Conservation (phyloP, 1,139 yeast genomes). For the Barnettozyma hawaiiensis region DNA sequence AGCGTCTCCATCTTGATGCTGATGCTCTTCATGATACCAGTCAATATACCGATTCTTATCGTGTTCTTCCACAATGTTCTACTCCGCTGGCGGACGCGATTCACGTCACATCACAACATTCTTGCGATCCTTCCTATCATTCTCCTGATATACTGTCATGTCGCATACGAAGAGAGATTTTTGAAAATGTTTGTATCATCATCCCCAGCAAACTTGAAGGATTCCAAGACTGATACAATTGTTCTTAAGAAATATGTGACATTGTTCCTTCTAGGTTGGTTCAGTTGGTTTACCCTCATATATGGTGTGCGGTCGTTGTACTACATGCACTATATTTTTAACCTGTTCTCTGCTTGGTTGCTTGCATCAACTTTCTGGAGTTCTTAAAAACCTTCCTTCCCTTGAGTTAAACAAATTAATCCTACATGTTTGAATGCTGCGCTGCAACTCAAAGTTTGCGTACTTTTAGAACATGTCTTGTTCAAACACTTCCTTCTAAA, state of each 20-base stretch:
- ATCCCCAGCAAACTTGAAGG: not conserved
- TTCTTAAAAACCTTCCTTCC: slow-evolving; percentile 1
- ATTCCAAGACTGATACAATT: not conserved
- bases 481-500: too few species aligned
- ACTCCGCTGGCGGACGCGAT: slow-evolving; percentile 68
- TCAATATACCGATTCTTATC: slow-evolving; percentile 60
- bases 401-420: too few species aligned
- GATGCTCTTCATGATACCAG: slow-evolving; percentile 64
- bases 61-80: slow-evolving; percentile 68
- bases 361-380: slow-evolving; percentile 23
- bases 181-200: not conserved
- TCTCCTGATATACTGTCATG: slow-evolving; percentile 43
- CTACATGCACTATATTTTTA: slow-evolving; percentile 65
- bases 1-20: slow-evolving; percentile 50
- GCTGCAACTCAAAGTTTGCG: too few species aligned
- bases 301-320: slow-evolving; percentile 67
- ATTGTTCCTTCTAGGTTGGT: slow-evolving; percentile 35
- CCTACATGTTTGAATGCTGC: too few species aligned
- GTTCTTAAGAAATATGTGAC: slow-evolving; percentile 28
- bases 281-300: slow-evolving; percentile 48
- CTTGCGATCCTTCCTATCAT: slow-evolving; percentile 62
- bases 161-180: slow-evolving; percentile 25
- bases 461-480: too few species aligned
- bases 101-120: slow-evolving; percentile 70
- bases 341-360: slow-evolving; percentile 46